These are phyloP conservation scores for Boletellus ananiceps DNA, from an alignment of 768 basidiomycete species.

Conservation along the genomic window DNA sequence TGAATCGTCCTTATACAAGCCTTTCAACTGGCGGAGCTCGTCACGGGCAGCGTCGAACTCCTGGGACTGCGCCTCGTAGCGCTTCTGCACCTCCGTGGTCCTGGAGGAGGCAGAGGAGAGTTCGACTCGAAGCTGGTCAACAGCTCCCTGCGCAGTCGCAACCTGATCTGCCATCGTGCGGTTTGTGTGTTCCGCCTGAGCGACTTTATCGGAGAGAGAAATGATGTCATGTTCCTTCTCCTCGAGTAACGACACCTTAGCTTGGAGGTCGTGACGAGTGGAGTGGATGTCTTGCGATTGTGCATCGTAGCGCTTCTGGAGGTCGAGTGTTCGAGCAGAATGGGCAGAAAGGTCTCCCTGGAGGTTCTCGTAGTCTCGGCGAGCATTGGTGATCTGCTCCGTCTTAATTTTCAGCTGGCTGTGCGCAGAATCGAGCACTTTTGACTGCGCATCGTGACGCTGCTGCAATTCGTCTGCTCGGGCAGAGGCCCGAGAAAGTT, in stretches of 20 bases:
- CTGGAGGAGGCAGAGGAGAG: too few relatives aligned
- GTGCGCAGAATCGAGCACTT: slow-evolving; percentile 1
- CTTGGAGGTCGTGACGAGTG: background rate
- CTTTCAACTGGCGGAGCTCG: too few relatives aligned
- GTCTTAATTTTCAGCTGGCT: background rate
- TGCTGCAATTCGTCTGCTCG: background rate
- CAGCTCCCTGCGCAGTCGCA: too few relatives aligned
- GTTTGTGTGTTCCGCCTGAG: background rate
- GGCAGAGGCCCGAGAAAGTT: background rate
- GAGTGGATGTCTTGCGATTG: background rate
- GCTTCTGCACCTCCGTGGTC: too few relatives aligned
- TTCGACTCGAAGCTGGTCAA: too few relatives aligned
- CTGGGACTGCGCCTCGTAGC: too few relatives aligned
- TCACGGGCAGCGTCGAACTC: too few relatives aligned
- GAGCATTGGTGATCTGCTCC: background rate
- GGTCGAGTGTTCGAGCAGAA: background rate
- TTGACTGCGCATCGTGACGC: background rate
- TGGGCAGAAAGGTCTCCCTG: background rate
- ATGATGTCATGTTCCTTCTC: slow-evolving; percentile 1
- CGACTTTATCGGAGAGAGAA: background rate
- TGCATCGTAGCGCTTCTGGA: background rate
- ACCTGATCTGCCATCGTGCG: too few relatives aligned
- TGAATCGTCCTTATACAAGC: too few relatives aligned
- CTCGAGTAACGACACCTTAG: background rate
- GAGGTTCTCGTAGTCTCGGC: background rate